A percentile compares a stretch with the other conserved stretches of the same genome.
phyloP scores from a whole-genome alignment of 1,139 yeast genomes.

The Lodderomyces beijingensis region DNA sequence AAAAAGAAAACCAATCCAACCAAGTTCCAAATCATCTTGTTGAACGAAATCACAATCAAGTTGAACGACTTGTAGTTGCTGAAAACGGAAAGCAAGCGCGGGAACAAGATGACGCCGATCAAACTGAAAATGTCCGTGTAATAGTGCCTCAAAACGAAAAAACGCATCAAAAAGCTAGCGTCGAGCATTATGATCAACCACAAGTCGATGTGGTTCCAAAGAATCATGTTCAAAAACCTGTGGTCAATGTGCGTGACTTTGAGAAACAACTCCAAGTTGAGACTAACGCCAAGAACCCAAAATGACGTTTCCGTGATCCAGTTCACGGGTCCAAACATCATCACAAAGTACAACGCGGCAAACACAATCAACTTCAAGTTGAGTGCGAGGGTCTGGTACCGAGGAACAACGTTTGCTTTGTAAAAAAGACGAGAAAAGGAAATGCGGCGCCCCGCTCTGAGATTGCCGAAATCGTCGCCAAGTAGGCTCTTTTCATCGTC shows the following conservation, averaged over 20 bases:
- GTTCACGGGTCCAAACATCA: slow-evolving; percentile 20
- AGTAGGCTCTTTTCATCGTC: slow-evolving; percentile 12
- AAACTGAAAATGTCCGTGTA: slow-evolving; percentile 37
- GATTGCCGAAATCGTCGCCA: slow-evolving; percentile 21
- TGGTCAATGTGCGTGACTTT: slow-evolving; percentile 42
- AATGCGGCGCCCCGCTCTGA: slow-evolving; percentile 31
- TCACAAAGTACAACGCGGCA: slow-evolving; percentile 28
- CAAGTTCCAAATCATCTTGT: slow-evolving; percentile 53
- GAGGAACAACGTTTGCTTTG: slow-evolving; percentile 37
- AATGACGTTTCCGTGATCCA: slow-evolving; percentile 26
- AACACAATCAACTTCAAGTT: slow-evolving; percentile 33
- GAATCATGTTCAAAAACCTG: slow-evolving; percentile 31
- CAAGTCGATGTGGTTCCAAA: slow-evolving; percentile 42
- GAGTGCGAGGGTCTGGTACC: slow-evolving; percentile 40
- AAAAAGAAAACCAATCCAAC: slow-evolving; percentile 50
- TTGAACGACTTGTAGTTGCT: slow-evolving; percentile 55
- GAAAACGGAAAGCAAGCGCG: slow-evolving; percentile 50
- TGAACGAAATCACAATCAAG: slow-evolving; percentile 47
- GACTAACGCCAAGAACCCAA: slow-evolving; percentile 33
- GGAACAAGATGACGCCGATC: slow-evolving; percentile 51
- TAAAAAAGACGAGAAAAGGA: slow-evolving; percentile 27
- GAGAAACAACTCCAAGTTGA: slow-evolving; percentile 35
- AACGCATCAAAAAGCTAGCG: slow-evolving; percentile 23
- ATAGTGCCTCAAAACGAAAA: slow-evolving; percentile 16
- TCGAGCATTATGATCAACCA: slow-evolving; percentile 29